These are phyloP conservation scores for Wickerhamiella siamensis DNA, from an alignment of 805 yeast genomes.

Conservation along the genomic window DNA sequence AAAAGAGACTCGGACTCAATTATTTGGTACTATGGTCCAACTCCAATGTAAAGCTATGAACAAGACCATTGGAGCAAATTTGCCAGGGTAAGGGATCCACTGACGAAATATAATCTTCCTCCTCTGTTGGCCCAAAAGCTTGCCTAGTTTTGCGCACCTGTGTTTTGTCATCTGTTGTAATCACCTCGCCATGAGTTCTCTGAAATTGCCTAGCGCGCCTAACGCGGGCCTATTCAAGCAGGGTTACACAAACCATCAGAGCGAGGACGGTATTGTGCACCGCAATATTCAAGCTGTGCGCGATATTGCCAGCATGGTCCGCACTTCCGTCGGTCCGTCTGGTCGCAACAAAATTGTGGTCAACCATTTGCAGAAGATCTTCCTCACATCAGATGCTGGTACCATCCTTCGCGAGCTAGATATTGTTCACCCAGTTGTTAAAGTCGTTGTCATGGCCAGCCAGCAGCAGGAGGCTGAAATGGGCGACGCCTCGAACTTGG, in stretches of 20 bases:
- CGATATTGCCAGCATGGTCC: slow-evolving; percentile 80
- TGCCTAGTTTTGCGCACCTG: too few species aligned
- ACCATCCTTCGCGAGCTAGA: slow-evolving; percentile 89
- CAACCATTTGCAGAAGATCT: slow-evolving; percentile 69
- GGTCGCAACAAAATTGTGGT: slow-evolving; percentile 95
- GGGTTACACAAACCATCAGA: slow-evolving; percentile 76
- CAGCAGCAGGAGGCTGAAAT: slow-evolving; percentile 94
- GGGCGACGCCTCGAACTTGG: slow-evolving; percentile 94
- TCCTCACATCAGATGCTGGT: slow-evolving; percentile 94
- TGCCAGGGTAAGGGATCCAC: too few species aligned
- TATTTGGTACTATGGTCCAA: too few species aligned
- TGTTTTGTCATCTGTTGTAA: background rate
- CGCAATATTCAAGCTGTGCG: slow-evolving; percentile 90
- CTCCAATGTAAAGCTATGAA: too few species aligned
- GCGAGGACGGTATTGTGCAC: slow-evolving; percentile 87
- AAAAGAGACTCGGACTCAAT: too few species aligned
- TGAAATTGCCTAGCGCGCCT: slow-evolving; percentile 85
- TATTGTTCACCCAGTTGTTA: slow-evolving; percentile 94
- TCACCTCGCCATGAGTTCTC: slow-evolving; percentile 60
- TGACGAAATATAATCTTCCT: too few species aligned
- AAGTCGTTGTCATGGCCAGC: slow-evolving; percentile 87
- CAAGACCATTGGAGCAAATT: too few species aligned
- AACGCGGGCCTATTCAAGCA: slow-evolving; percentile 88
- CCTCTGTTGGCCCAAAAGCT: too few species aligned
- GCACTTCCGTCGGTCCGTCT: slow-evolving; percentile 94